Percentiles rank a stretch among this genome's conserved stretches.
These are phyloP conservation scores for Rhynchospora breviuscula DNA, from an alignment of 176 grass and related monocot species.

Conservation along the genomic window DNA sequence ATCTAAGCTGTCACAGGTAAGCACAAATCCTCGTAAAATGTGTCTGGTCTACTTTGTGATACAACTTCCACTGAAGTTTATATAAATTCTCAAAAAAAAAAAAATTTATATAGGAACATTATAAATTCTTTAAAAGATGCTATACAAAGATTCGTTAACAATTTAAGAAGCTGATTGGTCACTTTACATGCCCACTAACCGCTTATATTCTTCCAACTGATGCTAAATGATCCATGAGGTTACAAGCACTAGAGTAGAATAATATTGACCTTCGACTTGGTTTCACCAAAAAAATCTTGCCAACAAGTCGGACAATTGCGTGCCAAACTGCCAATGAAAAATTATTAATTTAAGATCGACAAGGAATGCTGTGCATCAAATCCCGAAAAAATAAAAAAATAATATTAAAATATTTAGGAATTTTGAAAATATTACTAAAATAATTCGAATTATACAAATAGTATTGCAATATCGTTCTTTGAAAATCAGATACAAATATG, in stretches of 20 bases:
- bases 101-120: neutral
- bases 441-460: no score
- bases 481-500: no score
- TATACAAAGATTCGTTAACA: neutral
- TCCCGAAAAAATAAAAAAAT: no score
- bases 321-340: neutral
- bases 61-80: neutral
- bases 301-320: neutral
- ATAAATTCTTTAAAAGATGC: neutral
- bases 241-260: constrained; percentile 7
- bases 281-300: neutral
- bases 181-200: neutral
- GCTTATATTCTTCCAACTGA: neutral
- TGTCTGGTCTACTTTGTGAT: neutral
- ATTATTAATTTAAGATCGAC: neutral
- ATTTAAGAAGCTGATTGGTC: neutral
- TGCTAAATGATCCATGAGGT: neutral
- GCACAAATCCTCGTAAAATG: neutral
- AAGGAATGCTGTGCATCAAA: neutral
- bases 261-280: neutral
- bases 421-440: no score
- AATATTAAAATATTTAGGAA: no score
- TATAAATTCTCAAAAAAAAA: no score
- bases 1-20: no score
- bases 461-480: no score